Conservation (phyloP, 495 filamentous ascomycete species). For the Penicillium fimorum region DNA sequence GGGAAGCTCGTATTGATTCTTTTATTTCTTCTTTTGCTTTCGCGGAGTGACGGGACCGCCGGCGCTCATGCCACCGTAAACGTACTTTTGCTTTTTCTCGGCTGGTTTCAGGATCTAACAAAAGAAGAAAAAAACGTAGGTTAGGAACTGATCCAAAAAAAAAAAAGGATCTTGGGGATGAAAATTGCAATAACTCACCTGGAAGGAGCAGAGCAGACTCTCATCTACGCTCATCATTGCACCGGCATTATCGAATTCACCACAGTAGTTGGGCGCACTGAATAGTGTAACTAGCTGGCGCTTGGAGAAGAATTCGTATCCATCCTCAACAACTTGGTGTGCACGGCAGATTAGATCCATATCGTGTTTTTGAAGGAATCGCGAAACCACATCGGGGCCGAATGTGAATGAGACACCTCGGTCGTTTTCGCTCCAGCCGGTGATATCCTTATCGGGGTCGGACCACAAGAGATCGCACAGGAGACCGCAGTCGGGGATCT, state of each 20-base stretch:
- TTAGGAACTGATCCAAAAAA: conserved; percentile 5
- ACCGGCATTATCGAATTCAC: conserved; percentile 98
- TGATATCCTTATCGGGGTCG: conserved; percentile 99
- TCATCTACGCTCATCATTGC: conserved; percentile 99
- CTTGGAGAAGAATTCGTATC: conserved; percentile 99
- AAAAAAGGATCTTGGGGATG: background rate
- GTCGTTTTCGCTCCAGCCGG: conserved; percentile 99
- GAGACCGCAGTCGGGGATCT: conserved; percentile 98
- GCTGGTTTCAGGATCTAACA: conserved; percentile 94
- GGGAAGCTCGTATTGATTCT: conserved; percentile 75
- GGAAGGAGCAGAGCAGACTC: conserved; percentile 97
- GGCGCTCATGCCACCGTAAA: conserved; percentile 84
- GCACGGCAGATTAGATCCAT: conserved; percentile 99
- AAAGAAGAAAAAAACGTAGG: conserved; percentile 2
- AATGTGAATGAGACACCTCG: conserved; percentile 99
- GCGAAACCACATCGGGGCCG: conserved; percentile 96
- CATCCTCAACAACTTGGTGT: conserved; percentile 98
- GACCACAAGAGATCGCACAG: conserved; percentile 98
- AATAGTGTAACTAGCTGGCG: conserved; percentile 96
- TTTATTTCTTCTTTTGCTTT: conserved; percentile 84
- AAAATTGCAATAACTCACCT: conserved; percentile 54
- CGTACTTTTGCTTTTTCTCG: conserved; percentile 99
- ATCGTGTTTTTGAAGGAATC: conserved; percentile 98
- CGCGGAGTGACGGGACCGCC: conserved; percentile 85
- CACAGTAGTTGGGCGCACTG: conserved; percentile 98